These are phyloP conservation scores for Arachis hypogaea DNA, from an alignment of 306 rosid genomes.

Conservation along the genomic window DNA sequence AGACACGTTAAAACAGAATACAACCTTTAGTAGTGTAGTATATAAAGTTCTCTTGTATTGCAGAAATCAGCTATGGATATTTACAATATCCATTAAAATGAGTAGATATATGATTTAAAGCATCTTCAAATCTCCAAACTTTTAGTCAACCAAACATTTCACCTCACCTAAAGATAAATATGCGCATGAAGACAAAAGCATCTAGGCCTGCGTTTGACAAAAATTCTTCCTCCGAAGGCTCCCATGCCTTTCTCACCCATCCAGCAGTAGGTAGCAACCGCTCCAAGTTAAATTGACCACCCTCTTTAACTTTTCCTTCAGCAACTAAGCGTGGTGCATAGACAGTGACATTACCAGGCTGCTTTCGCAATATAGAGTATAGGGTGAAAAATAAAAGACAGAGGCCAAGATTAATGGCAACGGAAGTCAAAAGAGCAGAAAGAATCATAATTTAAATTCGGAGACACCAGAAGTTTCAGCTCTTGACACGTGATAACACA, in stretches of 20 bases:
- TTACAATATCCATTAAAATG: slow-evolving; percentile 9
- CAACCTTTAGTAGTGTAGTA: not conserved
- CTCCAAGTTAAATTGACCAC: slow-evolving; percentile 64
- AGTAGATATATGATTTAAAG: slow-evolving; percentile 22
- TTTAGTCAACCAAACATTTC: slow-evolving; percentile 11
- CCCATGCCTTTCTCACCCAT: slow-evolving; percentile 85
- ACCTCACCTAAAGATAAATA: slow-evolving; percentile 70
- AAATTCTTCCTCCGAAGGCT: slow-evolving; percentile 67
- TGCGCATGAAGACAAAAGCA: slow-evolving; percentile 79
- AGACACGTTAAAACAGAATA: not conserved
- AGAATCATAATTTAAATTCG: slow-evolving; percentile 59
- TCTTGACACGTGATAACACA: slow-evolving; percentile 33
- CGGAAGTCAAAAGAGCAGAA: slow-evolving; percentile 81
- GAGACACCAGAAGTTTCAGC: slow-evolving; percentile 35
- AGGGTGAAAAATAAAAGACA: slow-evolving; percentile 72
- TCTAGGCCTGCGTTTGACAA: slow-evolving; percentile 65
- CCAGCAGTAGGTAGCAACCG: slow-evolving; percentile 72
- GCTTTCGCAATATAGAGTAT: slow-evolving; percentile 76
- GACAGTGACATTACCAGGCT: slow-evolving; percentile 63
- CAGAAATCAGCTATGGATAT: slow-evolving; percentile 1
- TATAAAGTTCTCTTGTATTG: not conserved
- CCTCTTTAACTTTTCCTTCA: slow-evolving; percentile 45
- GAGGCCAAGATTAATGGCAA: slow-evolving; percentile 80
- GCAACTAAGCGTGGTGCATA: slow-evolving; percentile 70
- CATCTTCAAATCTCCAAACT: slow-evolving; percentile 32